phyloP scores from a whole-genome alignment of 2,329 filamentous ascomycete genomes.

The Huntiella moniliformis region DNA sequence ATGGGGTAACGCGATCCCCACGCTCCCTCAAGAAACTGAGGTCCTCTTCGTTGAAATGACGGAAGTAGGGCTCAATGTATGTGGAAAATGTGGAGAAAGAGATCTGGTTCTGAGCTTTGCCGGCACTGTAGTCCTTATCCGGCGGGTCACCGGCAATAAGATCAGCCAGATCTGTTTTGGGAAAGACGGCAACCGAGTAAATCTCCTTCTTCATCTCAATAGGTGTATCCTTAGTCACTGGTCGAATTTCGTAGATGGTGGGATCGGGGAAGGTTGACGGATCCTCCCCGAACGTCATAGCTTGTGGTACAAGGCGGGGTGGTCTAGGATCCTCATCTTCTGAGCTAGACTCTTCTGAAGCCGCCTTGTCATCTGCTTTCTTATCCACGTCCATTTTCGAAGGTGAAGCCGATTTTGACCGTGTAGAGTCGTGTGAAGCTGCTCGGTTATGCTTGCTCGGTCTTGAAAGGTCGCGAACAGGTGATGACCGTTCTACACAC shows the following conservation, averaged over 20 bases:
- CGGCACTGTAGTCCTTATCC: slow-evolving; percentile 86
- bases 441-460: slow-evolving; percentile 31
- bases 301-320: slow-evolving; percentile 49
- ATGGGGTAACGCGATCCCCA: slow-evolving; percentile 67
- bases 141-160: slow-evolving; percentile 77
- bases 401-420: slow-evolving; percentile 27
- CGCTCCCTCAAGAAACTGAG: slow-evolving; percentile 80
- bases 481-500: slow-evolving; percentile 32
- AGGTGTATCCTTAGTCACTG: slow-evolving; percentile 33
- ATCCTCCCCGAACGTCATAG: slow-evolving; percentile 81
- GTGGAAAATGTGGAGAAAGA: slow-evolving; percentile 84
- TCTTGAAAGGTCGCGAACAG: slow-evolving; percentile 31
- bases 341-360: slow-evolving; percentile 29
- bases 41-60: slow-evolving; percentile 80
- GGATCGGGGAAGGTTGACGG: slow-evolving; percentile 82
- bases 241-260: slow-evolving; percentile 81
- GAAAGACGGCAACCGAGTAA: slow-evolving; percentile 72
- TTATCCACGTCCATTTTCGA: slow-evolving; percentile 41
- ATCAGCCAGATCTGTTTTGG: slow-evolving; percentile 60
- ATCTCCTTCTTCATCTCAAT: slow-evolving; percentile 55
- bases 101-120: slow-evolving; percentile 86
- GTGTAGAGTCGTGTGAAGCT: slow-evolving; percentile 41
- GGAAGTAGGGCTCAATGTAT: slow-evolving; percentile 81
- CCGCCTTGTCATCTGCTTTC: slow-evolving; percentile 25
- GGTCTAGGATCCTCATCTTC: slow-evolving; percentile 42